Evolutionary conservation across 805 yeast genomes (phyloP), one percentile per base, ranked within the genome.

Genomic region (baker's yeast (Saccharomyces cerevisiae)): DNA sequence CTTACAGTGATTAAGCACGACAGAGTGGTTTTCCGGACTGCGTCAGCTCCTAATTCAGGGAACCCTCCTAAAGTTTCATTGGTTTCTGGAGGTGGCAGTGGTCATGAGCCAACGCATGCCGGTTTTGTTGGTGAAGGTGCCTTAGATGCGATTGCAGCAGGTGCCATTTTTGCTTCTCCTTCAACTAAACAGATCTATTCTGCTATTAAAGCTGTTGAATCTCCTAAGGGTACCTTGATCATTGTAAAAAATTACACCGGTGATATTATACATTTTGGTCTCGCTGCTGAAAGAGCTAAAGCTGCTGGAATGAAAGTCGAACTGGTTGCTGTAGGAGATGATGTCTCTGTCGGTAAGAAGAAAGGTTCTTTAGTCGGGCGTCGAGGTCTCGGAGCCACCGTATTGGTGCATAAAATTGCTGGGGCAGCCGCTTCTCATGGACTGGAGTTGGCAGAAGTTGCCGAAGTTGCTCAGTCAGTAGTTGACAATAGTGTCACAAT

Each of bases 161-260:
- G 96, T 5, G 78, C 83, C 46, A 77, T 87, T 28, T 88, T 89
- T 72, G 95, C 96, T 0, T 87, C 94, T n/a, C 96, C 96, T 1
- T 80, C 87, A 24, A 86, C 94, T 1, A 84, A 82, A 62, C 96
- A 89, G 70, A 85, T 89, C 60, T 71, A 87, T 49, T 79, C 80
- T 56, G 81, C 88, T 11, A 69, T 78, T 46, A 68, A 70, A 51
- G 66, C 76, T 10, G 62, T 70, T 8, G 50, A 83, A 51, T 68
- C 73, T 8, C 67, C 71, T 22, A 70, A 67, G 30, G 96, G 96
- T 27, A 81, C 86, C 3, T 70, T 89, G 54, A 73, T 89, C 26
- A 79, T 89, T 41, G 91, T 86, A 46, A 89, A 89, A 70, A 89
- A 89, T 70, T 89, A 89, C 71, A 89, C 96, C 2, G 96, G 96